phyloP scores from a whole-genome alignment of 352 stramenopile species.

The Phytopythium vexans region DNA sequence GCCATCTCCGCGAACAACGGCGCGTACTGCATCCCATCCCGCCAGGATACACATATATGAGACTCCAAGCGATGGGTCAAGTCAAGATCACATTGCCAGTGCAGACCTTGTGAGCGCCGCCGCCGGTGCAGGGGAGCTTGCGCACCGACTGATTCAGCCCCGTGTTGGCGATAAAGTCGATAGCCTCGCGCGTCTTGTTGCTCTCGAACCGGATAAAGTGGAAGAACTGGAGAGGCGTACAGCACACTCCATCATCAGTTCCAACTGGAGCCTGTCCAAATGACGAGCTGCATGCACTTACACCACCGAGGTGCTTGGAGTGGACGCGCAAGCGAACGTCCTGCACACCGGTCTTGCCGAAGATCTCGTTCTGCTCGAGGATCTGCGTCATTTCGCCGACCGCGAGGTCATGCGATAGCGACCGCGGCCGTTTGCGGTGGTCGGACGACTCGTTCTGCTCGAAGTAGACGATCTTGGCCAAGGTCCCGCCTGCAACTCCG shows the following conservation, averaged over 20 bases:
- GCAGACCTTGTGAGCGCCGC: constrained; percentile 79
- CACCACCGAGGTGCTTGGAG: constrained; percentile 87
- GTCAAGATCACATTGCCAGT: not conserved
- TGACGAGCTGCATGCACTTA: constrained; percentile 14
- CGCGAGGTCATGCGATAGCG: constrained; percentile 72
- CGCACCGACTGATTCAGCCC: constrained; percentile 82
- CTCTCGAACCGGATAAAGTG: constrained; percentile 94
- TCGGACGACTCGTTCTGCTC: constrained; percentile 63
- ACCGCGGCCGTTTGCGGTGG: constrained; percentile 61
- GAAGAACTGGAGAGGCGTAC: constrained; percentile 82
- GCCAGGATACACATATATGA: constrained; percentile 1
- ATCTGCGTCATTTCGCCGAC: constrained; percentile 86
- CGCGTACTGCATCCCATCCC: constrained; percentile 44
- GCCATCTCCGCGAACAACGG: constrained; percentile 65
- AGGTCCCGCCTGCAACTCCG: constrained; percentile 70
- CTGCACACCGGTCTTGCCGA: constrained; percentile 81
- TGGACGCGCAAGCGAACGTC: constrained; percentile 87
- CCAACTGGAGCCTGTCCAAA: not conserved
- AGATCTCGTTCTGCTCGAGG: constrained; percentile 73
- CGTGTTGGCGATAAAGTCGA: constrained; percentile 74
- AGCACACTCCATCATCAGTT: constrained; percentile 2
- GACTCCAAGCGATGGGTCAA: not conserved
- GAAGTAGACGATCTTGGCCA: constrained; percentile 96
- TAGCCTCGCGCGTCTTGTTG: constrained; percentile 64
- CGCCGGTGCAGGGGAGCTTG: constrained; percentile 74